Evolutionary conservation across 1,139 yeast species (phyloP).

Genomic region (Hyphopichia buzzinii): DNA sequence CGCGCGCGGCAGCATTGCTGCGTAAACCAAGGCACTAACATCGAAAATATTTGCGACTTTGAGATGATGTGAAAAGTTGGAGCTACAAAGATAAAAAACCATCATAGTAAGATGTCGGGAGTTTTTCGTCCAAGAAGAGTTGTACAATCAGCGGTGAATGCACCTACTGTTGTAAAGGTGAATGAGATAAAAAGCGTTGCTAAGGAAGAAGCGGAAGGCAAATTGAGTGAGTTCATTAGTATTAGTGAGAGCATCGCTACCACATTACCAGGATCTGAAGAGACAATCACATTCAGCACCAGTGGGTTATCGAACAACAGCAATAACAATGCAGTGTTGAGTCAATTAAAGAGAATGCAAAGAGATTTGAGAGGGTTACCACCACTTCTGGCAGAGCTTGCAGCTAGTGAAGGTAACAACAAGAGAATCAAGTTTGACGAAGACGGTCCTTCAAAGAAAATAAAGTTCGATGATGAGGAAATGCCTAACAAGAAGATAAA

Average conservation of each 20-base stretch:
- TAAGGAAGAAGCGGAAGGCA: constrained; percentile 43
- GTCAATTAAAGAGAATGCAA: constrained; percentile 66
- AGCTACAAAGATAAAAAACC: background rate
- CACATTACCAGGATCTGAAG: constrained; percentile 16
- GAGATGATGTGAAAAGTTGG: constrained; percentile 5
- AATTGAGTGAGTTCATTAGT: constrained; percentile 46
- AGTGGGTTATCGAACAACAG: constrained; percentile 24
- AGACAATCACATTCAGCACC: constrained; percentile 6
- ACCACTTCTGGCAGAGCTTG: constrained; percentile 42
- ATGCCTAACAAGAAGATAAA: constrained; percentile 27
- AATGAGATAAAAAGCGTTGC: constrained; percentile 23
- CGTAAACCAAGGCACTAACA: constrained; percentile 7
- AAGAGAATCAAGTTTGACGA: constrained; percentile 27
- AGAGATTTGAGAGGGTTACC: constrained; percentile 75
- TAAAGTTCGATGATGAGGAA: constrained; percentile 23
- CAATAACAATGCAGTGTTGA: constrained; percentile 36
- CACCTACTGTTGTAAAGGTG: constrained; percentile 47
- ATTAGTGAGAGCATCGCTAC: constrained; percentile 30
- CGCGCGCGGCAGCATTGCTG: background rate
- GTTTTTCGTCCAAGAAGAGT: constrained; percentile 37
- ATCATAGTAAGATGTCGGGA: constrained; percentile 18
- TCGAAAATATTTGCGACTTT: constrained; percentile 7
- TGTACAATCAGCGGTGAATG: constrained; percentile 45
- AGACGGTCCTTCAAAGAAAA: constrained; percentile 22
- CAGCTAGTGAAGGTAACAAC: constrained; percentile 17